Evolutionary conservation across 176 grass and related monocot genomes (phyloP), one percentile per base, ranked within the genome.

Genomic region (Musa schizocarpa): DNA sequence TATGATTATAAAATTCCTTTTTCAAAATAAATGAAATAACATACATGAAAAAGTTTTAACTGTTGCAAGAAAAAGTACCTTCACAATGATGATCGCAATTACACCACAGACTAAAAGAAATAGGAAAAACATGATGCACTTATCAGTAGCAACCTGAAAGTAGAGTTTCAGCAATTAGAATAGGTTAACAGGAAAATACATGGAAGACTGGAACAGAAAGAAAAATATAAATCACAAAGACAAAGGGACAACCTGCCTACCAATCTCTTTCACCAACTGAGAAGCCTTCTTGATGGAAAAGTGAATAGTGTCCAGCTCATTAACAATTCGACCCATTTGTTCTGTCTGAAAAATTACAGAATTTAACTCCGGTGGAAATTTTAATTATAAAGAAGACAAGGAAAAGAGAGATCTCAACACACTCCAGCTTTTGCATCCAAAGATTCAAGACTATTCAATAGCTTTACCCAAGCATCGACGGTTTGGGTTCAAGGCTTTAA

Each of bases 121-220:
- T 23, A 98, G 68, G 62, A 98, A 88, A 0, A 76, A 73, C 94
- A 98, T 98, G 70, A 98, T 98, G 73, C 94, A 98, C 84, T 93
- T 98, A 83, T 98, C 94, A 79, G 94, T 98, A 62, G 94, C 94
- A 58, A 98, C 94, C 94, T 98, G 88, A 63, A 86, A 77, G 13
- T 43, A 57, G n/a, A 78, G 25, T 76, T 43, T 66, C 69, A 29
- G 21, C 56, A 27, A 24, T 69, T 43, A 57, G 8, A 52, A 65
- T 22, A 50, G 43, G 52, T 11, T 19, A 52, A 50, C 1, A 11
- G 34, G 50, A 72, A 72, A 50, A 23, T 52, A 52, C 9, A 53
- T 11, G 21, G 51, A 53, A 55, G 48, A 9, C 0, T 8, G 24
- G 22, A 51, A 8, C 10, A 53, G 24, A 53, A 53, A 54, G n/a